Conservation (phyloP, 108 stramenopile genomes). For the Pelagomonas calceolata region DNA sequence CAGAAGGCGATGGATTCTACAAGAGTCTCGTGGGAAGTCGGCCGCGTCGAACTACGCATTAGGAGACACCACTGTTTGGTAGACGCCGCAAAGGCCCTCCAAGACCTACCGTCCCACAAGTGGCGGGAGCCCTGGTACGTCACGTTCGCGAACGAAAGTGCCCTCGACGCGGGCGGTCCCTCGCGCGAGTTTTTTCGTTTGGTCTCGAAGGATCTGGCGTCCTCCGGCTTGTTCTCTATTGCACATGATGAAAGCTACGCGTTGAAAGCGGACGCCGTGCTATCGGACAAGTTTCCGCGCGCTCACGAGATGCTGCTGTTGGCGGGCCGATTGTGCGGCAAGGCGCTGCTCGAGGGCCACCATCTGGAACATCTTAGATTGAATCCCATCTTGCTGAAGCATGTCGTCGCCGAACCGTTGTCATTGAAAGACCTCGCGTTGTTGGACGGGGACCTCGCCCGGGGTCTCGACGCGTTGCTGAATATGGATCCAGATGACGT, state of each 20-base stretch:
- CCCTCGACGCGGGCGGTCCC: neutral
- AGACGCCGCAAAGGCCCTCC: neutral
- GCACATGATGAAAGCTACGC: neutral
- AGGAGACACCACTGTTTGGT: neutral
- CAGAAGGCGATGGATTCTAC: neutral
- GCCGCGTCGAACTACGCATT: neutral
- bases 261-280: neutral
- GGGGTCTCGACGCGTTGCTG: neutral
- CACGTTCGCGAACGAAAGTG: neutral
- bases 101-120: neutral
- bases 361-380: neutral
- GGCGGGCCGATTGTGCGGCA: neutral
- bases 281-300: neutral
- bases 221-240: neutral
- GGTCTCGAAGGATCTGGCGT: neutral
- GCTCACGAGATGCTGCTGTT: neutral
- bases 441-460: neutral
- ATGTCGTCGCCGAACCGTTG: neutral
- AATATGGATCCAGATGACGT: neutral
- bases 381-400: neutral
- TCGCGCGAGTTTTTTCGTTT: neutral
- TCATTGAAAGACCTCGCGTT: neutral
- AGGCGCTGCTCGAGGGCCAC: neutral
- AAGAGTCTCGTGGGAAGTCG: neutral
- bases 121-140: neutral